Percentiles rank a stretch among this genome's conserved stretches.
phyloP scores from a whole-genome alignment of 2,329 filamentous ascomycete species.

The Ceratocystis smalleyi region DNA sequence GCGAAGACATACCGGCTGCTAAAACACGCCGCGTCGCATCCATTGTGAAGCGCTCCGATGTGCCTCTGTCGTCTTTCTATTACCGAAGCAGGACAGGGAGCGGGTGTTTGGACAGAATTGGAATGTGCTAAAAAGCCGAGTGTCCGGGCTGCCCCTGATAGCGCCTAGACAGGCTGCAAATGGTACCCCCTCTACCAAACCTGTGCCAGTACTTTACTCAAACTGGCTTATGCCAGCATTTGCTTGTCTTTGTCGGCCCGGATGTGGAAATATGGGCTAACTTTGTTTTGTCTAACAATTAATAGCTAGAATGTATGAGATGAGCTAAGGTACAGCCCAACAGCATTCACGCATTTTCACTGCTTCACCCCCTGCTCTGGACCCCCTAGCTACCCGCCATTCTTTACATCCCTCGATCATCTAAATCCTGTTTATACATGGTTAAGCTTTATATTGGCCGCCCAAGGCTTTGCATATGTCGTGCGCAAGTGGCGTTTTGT shows the following conservation, averaged over 20 bases:
- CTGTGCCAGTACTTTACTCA: background rate
- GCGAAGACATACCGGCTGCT: conserved; percentile 1
- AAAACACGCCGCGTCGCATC: background rate
- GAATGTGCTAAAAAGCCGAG: background rate
- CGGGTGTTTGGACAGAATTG: background rate
- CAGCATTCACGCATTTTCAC: background rate
- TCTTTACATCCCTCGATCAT: background rate
- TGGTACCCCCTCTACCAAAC: background rate
- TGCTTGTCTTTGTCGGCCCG: background rate
- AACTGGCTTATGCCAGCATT: background rate
- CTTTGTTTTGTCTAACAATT: background rate
- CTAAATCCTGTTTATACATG: background rate
- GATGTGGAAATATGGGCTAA: background rate
- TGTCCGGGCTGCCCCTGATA: background rate
- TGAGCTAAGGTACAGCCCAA: background rate
- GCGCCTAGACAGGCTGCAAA: background rate
- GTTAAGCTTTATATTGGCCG: background rate
- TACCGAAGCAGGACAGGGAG: background rate
- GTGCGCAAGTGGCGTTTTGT: background rate
- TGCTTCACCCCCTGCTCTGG: background rate
- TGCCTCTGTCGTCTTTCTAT: background rate
- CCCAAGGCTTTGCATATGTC: background rate
- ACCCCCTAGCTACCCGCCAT: background rate
- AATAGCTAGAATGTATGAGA: background rate
- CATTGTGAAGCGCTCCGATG: background rate